A percentile compares a stretch with the other conserved stretches of the same genome.
Evolutionary conservation across 179 eudicot genomes (phyloP).

Genomic region (Vitellaria paradoxa): DNA sequence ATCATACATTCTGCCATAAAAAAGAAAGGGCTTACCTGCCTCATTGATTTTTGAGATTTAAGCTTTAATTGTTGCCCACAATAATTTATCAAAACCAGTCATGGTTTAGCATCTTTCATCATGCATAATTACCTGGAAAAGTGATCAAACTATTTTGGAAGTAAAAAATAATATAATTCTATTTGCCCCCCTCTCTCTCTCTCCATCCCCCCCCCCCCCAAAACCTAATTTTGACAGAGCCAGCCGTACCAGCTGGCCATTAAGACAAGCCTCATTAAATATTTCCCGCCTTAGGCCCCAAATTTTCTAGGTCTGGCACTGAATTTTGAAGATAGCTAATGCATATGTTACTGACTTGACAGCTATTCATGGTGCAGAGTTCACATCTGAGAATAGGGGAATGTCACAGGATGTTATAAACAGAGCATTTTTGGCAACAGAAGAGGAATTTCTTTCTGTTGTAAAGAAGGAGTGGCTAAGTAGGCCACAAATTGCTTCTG

Average conservation of each 20-base stretch:
- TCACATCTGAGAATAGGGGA: slow-evolving; percentile 44
- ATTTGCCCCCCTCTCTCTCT: background rate
- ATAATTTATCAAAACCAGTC: background rate
- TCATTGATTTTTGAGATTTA: slow-evolving; percentile 9
- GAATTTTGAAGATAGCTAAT: slow-evolving; percentile 19
- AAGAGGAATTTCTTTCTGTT: slow-evolving; percentile 51
- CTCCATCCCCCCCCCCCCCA: background rate
- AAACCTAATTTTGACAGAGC: background rate
- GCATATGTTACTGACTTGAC: slow-evolving; percentile 32
- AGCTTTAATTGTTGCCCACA: background rate
- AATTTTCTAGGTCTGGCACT: too few relatives aligned
- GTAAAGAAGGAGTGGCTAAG: slow-evolving; percentile 55
- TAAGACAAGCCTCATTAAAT: too few relatives aligned
- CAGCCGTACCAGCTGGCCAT: too few relatives aligned
- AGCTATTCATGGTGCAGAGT: slow-evolving; percentile 48
- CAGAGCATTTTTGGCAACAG: slow-evolving; percentile 62
- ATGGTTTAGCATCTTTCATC: background rate
- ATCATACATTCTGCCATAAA: background rate
- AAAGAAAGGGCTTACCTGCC: background rate
- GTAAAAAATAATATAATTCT: background rate
- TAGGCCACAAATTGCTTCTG: slow-evolving; percentile 61
- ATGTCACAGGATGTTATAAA: slow-evolving; percentile 62
- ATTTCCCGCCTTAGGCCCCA: too few relatives aligned
- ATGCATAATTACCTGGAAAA: background rate
- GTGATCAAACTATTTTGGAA: background rate